These are phyloP conservation scores for Thraustotheca clavata DNA, from an alignment of 352 stramenopile species.

Conservation along the genomic window DNA sequence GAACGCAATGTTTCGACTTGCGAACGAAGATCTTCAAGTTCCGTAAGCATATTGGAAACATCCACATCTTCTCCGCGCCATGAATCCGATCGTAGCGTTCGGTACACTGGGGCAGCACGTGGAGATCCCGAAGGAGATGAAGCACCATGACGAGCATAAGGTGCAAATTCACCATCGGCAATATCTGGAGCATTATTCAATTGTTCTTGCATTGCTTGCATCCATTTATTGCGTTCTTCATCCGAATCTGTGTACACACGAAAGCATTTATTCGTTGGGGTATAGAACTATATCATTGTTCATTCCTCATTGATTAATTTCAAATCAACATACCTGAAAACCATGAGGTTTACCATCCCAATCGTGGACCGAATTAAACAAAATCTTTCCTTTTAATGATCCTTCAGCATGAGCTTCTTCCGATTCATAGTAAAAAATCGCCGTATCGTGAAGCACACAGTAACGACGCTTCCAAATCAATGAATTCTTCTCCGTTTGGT, in stretches of 20 bases:
- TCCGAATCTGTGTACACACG: constrained; percentile 72
- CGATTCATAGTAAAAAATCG: constrained; percentile 74
- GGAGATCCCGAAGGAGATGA: constrained; percentile 55
- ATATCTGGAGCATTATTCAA: constrained; percentile 61
- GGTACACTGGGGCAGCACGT: constrained; percentile 24
- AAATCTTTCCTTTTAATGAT: constrained; percentile 72
- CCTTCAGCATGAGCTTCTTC: constrained; percentile 63
- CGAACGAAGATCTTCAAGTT: constrained; percentile 66
- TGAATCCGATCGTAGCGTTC: constrained; percentile 52
- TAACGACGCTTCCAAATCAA: constrained; percentile 84
- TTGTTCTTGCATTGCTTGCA: constrained; percentile 54
- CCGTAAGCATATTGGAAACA: constrained; percentile 44
- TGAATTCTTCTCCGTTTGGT: constrained; percentile 75
- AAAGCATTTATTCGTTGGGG: constrained; percentile 74
- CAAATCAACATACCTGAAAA: constrained; percentile 37
- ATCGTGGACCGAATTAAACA: constrained; percentile 67
- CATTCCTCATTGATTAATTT: background rate
- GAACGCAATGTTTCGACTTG: constrained; percentile 62
- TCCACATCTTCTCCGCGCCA: constrained; percentile 74
- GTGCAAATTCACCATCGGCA: constrained; percentile 48
- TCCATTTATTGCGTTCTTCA: constrained; percentile 58
- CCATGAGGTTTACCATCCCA: constrained; percentile 82
- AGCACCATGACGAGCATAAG: constrained; percentile 58
- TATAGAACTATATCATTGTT: constrained; percentile 46
- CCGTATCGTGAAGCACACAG: constrained; percentile 62